These are phyloP conservation scores for Cystobasidiopsis lactophilus DNA, from an alignment of 768 basidiomycete genomes.

Conservation along the genomic window DNA sequence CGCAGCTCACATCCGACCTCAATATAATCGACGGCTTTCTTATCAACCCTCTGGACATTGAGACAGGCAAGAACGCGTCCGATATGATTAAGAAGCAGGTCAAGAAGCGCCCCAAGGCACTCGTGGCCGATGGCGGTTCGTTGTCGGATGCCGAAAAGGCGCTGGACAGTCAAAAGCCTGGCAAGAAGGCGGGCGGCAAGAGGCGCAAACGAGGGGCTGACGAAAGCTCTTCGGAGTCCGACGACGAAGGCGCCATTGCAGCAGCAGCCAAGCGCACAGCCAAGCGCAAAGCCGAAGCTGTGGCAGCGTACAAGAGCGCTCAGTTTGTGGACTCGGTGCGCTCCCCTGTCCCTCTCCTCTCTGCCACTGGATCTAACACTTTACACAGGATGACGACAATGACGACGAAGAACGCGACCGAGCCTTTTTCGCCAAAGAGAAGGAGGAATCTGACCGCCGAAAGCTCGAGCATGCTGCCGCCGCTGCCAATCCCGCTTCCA, in stretches of 20 bases:
- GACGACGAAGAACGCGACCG: conserved; percentile 11
- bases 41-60: conserved; percentile 51
- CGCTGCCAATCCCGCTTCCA: neutral
- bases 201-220: neutral
- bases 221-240: neutral
- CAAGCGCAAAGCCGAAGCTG: conserved; percentile 13
- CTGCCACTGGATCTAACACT: too few relatives aligned
- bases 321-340: conserved; percentile 17
- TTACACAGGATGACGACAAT: conserved; percentile 18
- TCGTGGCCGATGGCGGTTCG: conserved; percentile 1
- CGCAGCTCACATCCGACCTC: conserved; percentile 44
- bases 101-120: conserved; percentile 6
- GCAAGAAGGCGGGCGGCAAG: conserved; percentile 1
- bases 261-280: conserved; percentile 1
- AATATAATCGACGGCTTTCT: conserved; percentile 68
- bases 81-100: conserved; percentile 34
- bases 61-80: conserved; percentile 46
- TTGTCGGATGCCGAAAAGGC: conserved; percentile 4
- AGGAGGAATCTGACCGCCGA: neutral
- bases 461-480: neutral
- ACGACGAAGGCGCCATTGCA: neutral
- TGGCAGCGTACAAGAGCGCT: conserved; percentile 13
- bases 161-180: neutral
- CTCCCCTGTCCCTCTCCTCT: too few relatives aligned
- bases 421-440: conserved; percentile 11